These are phyloP conservation scores for Physcomitrium patens DNA, from an alignment of 225 moss, liverwort and hornwort genomes.

Conservation along the genomic window DNA sequence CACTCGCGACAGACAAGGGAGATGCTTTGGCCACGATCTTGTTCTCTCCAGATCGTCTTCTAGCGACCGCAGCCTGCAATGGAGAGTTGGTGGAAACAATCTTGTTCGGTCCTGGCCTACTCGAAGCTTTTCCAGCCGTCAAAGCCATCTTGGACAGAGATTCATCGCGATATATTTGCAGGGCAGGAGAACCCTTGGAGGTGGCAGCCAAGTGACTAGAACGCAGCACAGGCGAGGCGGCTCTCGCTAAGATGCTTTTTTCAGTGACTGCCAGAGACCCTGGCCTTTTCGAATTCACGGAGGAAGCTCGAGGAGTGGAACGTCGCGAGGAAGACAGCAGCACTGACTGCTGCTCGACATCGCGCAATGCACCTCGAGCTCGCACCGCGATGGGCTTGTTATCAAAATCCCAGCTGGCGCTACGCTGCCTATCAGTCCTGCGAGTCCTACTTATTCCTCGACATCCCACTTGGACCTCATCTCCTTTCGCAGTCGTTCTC, in stretches of 20 bases:
- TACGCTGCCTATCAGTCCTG: slow-evolving; percentile 36
- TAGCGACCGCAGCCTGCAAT: slow-evolving; percentile 15
- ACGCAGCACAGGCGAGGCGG: slow-evolving; percentile 34
- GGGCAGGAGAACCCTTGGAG: slow-evolving; percentile 40
- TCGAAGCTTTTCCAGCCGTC: slow-evolving; percentile 16
- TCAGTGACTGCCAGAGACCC: slow-evolving; percentile 11
- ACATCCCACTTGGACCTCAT: slow-evolving; percentile 59
- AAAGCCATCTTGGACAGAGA: slow-evolving; percentile 16
- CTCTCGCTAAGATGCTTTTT: slow-evolving; percentile 42
- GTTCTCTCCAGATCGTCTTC: slow-evolving; percentile 50
- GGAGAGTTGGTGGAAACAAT: slow-evolving; percentile 29
- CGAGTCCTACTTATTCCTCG: slow-evolving; percentile 57
- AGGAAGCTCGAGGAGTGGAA: slow-evolving; percentile 47
- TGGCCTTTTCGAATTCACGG: slow-evolving; percentile 43
- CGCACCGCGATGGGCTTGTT: slow-evolving; percentile 38
- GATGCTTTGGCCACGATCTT: slow-evolving; percentile 27
- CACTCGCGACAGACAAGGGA: slow-evolving; percentile 18
- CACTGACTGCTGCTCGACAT: slow-evolving; percentile 33
- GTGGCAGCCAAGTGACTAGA: slow-evolving; percentile 21
- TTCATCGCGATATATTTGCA: slow-evolving; percentile 54
- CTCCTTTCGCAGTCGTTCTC: slow-evolving; percentile 53
- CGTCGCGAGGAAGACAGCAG: slow-evolving; percentile 17
- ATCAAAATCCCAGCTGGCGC: slow-evolving; percentile 59
- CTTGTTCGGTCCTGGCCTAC: slow-evolving; percentile 27
- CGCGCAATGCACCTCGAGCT: slow-evolving; percentile 43